Percentiles rank a stretch among this genome's conserved stretches.
These are phyloP conservation scores for Ophiosphaerella korrae DNA, from an alignment of 2,329 filamentous ascomycete species.

Conservation along the genomic window DNA sequence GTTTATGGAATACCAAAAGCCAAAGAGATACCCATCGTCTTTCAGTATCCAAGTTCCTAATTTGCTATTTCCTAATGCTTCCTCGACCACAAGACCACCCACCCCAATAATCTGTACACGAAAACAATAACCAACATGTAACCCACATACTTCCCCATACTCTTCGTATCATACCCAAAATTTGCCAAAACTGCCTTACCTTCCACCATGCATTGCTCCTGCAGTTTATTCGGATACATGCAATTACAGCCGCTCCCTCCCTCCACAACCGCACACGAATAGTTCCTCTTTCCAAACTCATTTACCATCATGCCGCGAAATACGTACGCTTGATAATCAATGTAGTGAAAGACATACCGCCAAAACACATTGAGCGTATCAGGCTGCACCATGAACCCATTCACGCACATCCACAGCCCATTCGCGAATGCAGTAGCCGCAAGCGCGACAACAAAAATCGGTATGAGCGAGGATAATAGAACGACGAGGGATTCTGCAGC, in stretches of 20 bases:
- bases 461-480: conserved; percentile 72
- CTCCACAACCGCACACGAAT: conserved; percentile 56
- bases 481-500: conserved; percentile 85
- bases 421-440: conserved; percentile 85
- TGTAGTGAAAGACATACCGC: conserved; percentile 86
- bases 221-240: conserved; percentile 70
- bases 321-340: conserved; percentile 84
- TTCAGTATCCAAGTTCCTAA: background rate
- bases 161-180: conserved; percentile 71
- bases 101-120: conserved; percentile 73
- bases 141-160: conserved; percentile 72
- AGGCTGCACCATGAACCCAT: conserved; percentile 79
- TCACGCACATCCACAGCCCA: conserved; percentile 86
- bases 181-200: conserved; percentile 71
- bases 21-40: background rate
- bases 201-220: conserved; percentile 69
- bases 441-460: conserved; percentile 78
- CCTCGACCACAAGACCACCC: conserved; percentile 61
- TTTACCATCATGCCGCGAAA: conserved; percentile 95
- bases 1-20: background rate
- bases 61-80: conserved; percentile 24
- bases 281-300: conserved; percentile 72
- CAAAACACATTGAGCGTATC: conserved; percentile 79
- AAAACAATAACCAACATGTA: conserved; percentile 78
- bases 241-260: conserved; percentile 62